Evolutionary conservation across 495 filamentous ascomycete species (phyloP), one percentile per base, ranked within the genome.

Genomic region (Hyaloscypha bicolor): DNA sequence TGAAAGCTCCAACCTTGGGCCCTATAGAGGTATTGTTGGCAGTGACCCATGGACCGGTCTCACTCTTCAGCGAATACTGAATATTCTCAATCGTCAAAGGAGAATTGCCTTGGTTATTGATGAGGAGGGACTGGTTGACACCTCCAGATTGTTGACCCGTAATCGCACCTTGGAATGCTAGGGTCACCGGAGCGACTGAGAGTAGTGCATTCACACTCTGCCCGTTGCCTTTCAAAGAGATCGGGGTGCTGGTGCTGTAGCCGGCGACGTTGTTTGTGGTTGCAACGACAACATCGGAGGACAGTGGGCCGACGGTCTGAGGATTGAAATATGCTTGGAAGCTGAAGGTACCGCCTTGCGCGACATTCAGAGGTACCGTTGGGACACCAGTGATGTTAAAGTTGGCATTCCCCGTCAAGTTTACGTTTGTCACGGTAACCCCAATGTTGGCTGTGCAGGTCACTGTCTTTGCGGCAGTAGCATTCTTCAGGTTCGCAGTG

Each of bases 251-350:
- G 29, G 64, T 77, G 9, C 70, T 69, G 63, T 76, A 81, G 55
- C 71, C 68, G 52, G 70, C 48, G 19, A 76, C 71, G 29, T 66
- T 72, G 61, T 81, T 81, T 21, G 60, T 72, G 48, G 75, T 77
- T 22, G 42, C 48, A 5, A 79, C 60, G 16, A 74, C 62, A 30
- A 83, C 69, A 63, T 82, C 79, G 19, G 71, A 76, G 11, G 79
- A 79, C 8, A 80, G 72, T 16, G 79, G 71, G 0, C 82, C 83
- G 39, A 79, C 71, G 25, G 67, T 62, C 45, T 71, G 63, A 12
- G 67, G 73, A n/a, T 69, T 73, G 64, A 81, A 84, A 2, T 69
- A 72, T 30, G 78, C 76, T 21, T 76, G 70, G 69, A 85, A 80
- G 4, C 58, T 75, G 52, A 84, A 79, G 9, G 70, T 77, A 6